Evolutionary conservation across 192 early-diverging fungal species (phyloP), one percentile per base, ranked within the genome.

Genomic region (Podila epigama): DNA sequence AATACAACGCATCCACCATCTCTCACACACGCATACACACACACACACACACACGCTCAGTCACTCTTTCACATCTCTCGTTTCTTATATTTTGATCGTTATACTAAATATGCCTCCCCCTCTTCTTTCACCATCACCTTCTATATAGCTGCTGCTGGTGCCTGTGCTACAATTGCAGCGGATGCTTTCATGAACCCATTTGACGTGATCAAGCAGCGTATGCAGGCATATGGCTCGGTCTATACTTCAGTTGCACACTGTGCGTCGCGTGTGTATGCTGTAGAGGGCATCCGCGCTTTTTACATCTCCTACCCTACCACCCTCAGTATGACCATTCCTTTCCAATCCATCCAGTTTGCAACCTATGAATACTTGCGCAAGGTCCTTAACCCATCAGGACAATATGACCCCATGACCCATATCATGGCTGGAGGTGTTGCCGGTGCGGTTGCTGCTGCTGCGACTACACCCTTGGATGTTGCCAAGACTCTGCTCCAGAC

Each of bases 171-270:
- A 5, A 80, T 93, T 22, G 85, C 91, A 4, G 89, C 91, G 83
- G 97, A 99, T 71, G 90, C 92, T 10, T 81, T 99, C 51, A 94
- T 96, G 92, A 99, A 93, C 67, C 97, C 97, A 37, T 99, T 99
- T 83, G 97, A 99, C 83, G 73, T 98, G 33, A 86, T 97, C 78
- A 98, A 98, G 75, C 97, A 98, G 81, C 90, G 97, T 50, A 95
- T 97, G 94, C 97, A 98, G 82, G 79, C 96, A 22, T 87, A 88
- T 7, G 90, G 90, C 41, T 87, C 94, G 2, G 79, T 81, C 2
- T 91, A 95, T 70, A 82, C 86, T 12, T 87, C 82, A 36, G 89
- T 95, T 34, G 5, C 83, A 6, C 87, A 94, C 28, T 95, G 93
- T 58, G 93, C 92, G 1, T 70, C 83, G 48, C 75, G 83, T 12